Evolutionary conservation across 345 rosid species (phyloP).

Genomic region (Noccaea caerulescens): DNA sequence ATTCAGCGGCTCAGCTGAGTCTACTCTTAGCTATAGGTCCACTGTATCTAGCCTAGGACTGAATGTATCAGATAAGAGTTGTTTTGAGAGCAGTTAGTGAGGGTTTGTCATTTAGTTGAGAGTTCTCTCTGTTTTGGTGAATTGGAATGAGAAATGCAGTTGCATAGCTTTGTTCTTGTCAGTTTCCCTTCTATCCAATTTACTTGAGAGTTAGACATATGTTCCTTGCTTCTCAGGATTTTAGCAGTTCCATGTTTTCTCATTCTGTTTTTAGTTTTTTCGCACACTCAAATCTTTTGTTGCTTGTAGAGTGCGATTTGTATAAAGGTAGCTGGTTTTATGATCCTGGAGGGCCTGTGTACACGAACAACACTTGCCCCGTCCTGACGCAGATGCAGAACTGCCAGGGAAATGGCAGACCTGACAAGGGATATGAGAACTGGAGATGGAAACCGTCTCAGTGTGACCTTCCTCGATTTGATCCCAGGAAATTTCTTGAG

Average conservation of each 20-base stretch:
- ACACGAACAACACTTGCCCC: slow-evolving; percentile 95
- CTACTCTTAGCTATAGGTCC: neutral
- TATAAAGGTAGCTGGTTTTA: slow-evolving; percentile 83
- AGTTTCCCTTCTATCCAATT: neutral
- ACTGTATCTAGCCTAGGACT: neutral
- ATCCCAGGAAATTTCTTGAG: slow-evolving; percentile 83
- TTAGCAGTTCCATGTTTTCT: slow-evolving; percentile 2
- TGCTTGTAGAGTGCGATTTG: slow-evolving; percentile 75
- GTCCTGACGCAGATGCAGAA: slow-evolving; percentile 95
- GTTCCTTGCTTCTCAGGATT: slow-evolving; percentile 24
- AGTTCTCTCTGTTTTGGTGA: slow-evolving; percentile 19
- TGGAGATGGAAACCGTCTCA: slow-evolving; percentile 94
- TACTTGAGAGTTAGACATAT: slow-evolving; percentile 5
- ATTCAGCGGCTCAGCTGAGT: neutral
- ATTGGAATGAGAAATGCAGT: slow-evolving; percentile 3
- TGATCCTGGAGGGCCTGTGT: slow-evolving; percentile 75
- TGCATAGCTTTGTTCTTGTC: slow-evolving; percentile 9
- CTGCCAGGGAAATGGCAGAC: slow-evolving; percentile 99
- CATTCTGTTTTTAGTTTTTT: neutral
- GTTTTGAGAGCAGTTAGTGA: slow-evolving; percentile 1
- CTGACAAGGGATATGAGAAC: slow-evolving; percentile 87
- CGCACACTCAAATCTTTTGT: slow-evolving; percentile 16
- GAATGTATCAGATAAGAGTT: slow-evolving; percentile 10
- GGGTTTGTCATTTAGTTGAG: slow-evolving; percentile 3
- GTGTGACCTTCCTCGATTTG: slow-evolving; percentile 92